Conservation (phyloP, 352 stramenopile genomes). For the Phytopythium mirpurense region DNA sequence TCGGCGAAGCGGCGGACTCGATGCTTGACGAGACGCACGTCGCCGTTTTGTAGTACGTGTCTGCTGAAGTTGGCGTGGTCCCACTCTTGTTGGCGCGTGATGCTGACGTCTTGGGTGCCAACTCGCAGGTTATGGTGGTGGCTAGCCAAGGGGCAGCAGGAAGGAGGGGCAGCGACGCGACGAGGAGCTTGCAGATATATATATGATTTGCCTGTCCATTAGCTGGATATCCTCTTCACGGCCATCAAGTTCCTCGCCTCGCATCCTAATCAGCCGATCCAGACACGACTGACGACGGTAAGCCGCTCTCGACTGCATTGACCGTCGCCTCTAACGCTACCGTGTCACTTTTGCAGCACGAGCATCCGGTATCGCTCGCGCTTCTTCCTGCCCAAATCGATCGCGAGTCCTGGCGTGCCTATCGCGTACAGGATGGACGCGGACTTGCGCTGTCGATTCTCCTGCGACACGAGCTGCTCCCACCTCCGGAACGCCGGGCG, state of each 20-base stretch:
- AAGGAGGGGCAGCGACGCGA: background rate
- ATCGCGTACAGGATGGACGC: slow-evolving; percentile 38
- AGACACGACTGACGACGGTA: background rate
- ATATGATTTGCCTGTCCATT: background rate
- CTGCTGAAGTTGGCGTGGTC: background rate
- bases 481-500: slow-evolving; percentile 52
- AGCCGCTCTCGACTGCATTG: background rate
- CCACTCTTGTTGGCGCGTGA: background rate
- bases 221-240: background rate
- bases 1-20: slow-evolving; percentile 13
- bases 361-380: slow-evolving; percentile 62
- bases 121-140: too few relatives aligned
- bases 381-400: slow-evolving; percentile 62
- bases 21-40: slow-evolving; percentile 20
- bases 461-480: slow-evolving; percentile 24
- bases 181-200: slow-evolving; percentile 2
- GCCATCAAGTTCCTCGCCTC: background rate
- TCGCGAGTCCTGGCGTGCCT: slow-evolving; percentile 35
- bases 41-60: slow-evolving; percentile 25
- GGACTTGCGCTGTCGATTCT: slow-evolving; percentile 35
- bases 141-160: background rate
- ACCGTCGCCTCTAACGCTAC: background rate
- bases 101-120: background rate
- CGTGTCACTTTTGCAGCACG: slow-evolving; percentile 64
- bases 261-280: background rate